Evolutionary conservation across 495 filamentous ascomycete genomes (phyloP), one percentile per base, ranked within the genome.

Genomic region (Penicillium bovifimosum): DNA sequence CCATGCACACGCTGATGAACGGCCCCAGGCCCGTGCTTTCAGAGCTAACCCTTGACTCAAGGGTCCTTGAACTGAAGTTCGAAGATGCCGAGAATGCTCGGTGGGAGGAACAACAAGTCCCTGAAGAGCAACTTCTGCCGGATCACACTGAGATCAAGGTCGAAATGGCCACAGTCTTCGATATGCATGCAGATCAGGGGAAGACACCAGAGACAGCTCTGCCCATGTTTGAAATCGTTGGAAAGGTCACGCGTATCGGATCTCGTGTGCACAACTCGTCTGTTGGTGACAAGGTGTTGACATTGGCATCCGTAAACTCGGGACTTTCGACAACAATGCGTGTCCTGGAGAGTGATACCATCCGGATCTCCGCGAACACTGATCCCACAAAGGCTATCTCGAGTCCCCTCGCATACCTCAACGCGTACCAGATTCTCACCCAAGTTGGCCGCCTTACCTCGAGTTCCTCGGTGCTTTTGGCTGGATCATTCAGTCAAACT

Each of bases 91-190:
- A 56, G 2, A 53, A 41, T 10, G 39, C 53, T 4, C 35, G 42
- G 35, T 64, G 62, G 62, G 50, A 52, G 24, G 55, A 56, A 33
- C 38, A 62, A 16, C 10, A 41, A 24, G 9, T 34, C 14, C 6
- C 31, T 7, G 10, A 33, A 24, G 29, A 31, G 0, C 16, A 52
- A 16, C 50, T 62, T 18, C 44, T 10, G 2, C 13, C 49, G 13
- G 50, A 62, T 7, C 53, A 62, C 9, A 43, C 43, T 3, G 60
- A 62, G 29, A 41, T 62, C 32, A 50, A 54, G 47, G 48, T 62
- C 13, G 52, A 60, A 20, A 53, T 55, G 40, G 52, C 53, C 34
- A 51, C 60, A 3, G 13, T 60, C 35, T 60, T 50, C 34, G 43
- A 60, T 14, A 9, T 52, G 2, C 55, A 55, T 6, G 41, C 31